Evolutionary conservation across 495 filamentous ascomycete species (phyloP), one percentile per base, ranked within the genome.

Genomic region (Hypoxylon rickii): DNA sequence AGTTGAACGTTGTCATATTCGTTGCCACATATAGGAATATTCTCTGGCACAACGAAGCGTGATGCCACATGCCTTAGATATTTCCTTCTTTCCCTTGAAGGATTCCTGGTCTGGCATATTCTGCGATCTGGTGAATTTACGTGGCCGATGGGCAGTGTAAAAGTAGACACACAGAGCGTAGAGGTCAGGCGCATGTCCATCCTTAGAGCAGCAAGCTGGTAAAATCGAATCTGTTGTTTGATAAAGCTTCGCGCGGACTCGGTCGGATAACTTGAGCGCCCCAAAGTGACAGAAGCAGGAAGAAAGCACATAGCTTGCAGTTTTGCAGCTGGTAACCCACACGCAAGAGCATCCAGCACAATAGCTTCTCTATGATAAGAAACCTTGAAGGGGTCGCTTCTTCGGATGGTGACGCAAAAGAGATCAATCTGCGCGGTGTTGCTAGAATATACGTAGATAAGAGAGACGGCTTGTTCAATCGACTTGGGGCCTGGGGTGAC

Each of bases 341-440:
- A 24, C 22, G 44, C 47, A 5, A 61, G 19, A 34, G 26, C 55
- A 20, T 48, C 47, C 17, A 56, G 21, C 6, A 50, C 37, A 17
- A 59, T 12, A 8, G 41, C 38, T 33, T 63, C 61, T 18, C 24
- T 40, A 32, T 63, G 64, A 39, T 66, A 67, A 11, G 41, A 41
- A 29, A 66, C 58, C 39, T 11, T 54, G 24, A 42, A 56, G 7
- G 55, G 61, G 22, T 63, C 59, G 32, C 38, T 47, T 51, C 61
- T 59, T 22, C 34, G 42, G 16, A 72, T 55, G 33, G 66, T 44
- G n/a, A 75, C 15, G 55, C 42, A 73, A 45, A 68, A 72, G 31
- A 76, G 64, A 33, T 70, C 68, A 31, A 66, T 29, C 40, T 48
- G 57, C 18, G 45, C 42, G 36, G 49, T 55, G 2, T 38, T 52